Conservation (phyloP, 495 filamentous ascomycete genomes). For the Aspergillus bridgeri region DNA sequence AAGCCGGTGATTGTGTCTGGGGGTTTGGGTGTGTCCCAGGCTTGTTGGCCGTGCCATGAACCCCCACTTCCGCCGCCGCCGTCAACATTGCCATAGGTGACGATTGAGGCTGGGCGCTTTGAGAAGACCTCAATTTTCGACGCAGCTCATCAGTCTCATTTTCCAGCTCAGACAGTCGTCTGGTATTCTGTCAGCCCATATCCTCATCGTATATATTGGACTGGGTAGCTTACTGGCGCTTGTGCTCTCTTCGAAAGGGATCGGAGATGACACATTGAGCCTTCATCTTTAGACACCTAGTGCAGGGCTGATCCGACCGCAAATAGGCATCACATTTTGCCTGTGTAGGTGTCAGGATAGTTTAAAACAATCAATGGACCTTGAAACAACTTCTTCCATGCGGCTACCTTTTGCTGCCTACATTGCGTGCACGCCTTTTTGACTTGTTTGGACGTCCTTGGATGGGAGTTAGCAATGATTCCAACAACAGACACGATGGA, state of each 20-base stretch:
- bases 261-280: constrained; percentile 38
- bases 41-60: not conserved
- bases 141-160: constrained; percentile 39
- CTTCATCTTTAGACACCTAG: constrained; percentile 37
- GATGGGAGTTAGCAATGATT: not conserved
- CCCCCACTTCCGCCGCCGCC: constrained; percentile 30
- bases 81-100: constrained; percentile 31
- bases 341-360: constrained; percentile 12
- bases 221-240: constrained; percentile 33
- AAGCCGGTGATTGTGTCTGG: constrained; percentile 14
- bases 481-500: not conserved
- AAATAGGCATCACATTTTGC: constrained; percentile 44
- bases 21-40: constrained; percentile 3
- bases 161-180: constrained; percentile 37
- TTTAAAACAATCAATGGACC: not conserved
- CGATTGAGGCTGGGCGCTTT: constrained; percentile 19
- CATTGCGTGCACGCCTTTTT: not conserved
- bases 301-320: constrained; percentile 31
- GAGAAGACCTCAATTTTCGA: constrained; percentile 27
- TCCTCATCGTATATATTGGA: not conserved
- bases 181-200: constrained; percentile 7
- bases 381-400: not conserved
- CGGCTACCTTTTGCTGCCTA: not conserved
- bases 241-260: constrained; percentile 43
- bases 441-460: not conserved